Percentiles rank a stretch among this genome's conserved stretches.
Evolutionary conservation across 257 asterid genomes (phyloP).

Genomic region (Fraxinus quadrangulata): DNA sequence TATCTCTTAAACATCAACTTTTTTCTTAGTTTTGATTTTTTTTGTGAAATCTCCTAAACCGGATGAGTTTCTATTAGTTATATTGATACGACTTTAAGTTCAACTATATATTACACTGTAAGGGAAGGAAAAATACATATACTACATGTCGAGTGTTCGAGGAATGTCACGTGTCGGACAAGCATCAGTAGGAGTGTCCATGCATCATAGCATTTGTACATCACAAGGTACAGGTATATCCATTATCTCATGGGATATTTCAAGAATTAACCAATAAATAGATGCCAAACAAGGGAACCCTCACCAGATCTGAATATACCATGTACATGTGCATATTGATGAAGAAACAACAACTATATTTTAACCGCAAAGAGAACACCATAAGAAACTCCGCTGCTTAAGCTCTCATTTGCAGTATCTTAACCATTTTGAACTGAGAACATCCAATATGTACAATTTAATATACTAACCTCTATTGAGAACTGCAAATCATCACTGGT

Average conservation of each 20-base stretch:
- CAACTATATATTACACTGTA: no score
- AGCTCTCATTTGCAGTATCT: background rate
- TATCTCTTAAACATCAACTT: no score
- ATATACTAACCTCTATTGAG: constrained; percentile 77
- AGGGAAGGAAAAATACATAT: no score
- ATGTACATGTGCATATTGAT: background rate
- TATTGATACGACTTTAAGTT: no score
- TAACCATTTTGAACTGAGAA: constrained; percentile 3
- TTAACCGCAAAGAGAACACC: constrained; percentile 2
- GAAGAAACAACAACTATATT: background rate
- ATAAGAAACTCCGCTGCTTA: background rate
- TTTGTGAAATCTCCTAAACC: no score
- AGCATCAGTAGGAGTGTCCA: no score
- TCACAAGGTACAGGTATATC: background rate
- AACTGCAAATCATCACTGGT: constrained; percentile 70
- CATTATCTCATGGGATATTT: background rate
- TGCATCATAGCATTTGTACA: background rate
- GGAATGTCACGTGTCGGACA: no score
- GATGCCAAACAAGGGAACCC: background rate
- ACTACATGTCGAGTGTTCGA: no score
- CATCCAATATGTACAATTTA: constrained; percentile 5
- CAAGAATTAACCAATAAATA: background rate
- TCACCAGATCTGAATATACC: background rate
- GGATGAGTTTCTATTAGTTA: no score
- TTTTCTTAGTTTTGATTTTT: no score